Evolutionary conservation across 768 basidiomycete species (phyloP), one percentile per base, ranked within the genome.

Genomic region (Auriscalpium microsporum): DNA sequence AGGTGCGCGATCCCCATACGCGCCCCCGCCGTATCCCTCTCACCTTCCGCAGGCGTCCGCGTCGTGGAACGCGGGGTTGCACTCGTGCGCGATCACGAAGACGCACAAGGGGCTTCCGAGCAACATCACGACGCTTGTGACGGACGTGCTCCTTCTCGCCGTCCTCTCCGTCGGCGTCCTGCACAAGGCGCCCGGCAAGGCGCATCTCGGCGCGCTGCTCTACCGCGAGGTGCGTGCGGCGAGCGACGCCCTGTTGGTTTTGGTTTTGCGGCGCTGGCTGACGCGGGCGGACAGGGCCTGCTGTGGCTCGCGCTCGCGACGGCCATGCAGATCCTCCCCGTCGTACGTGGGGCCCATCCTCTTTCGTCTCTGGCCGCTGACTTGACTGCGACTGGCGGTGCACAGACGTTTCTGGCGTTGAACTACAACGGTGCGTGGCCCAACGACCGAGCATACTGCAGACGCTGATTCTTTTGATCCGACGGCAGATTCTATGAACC

Each of bases 341-440:
- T 49, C 21, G 59, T 54, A 40, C 50, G 59, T 16, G 28, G 23
- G 1, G 21, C 17, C n/a, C 13, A 44, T 16, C 17, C 13, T 16
- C 11, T 10, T 34, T 10, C 37, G 7, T 1, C 28, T 28, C 28
- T 28, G 2, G 5, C 28, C 28, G 28, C 10, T 19, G 14, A 2
- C 3, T 40, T 17, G 13, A 45, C 38, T 10, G 45, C 10, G 19
- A 52, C 35, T 38, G 10, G 14, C n/a, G 21, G 10, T 7, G 7
- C 28, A 11, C 45, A 60, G 59, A 50, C 54, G 23, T 60, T 60
- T 53, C 53, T 60, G 23, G 37, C 44, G 19, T 1, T 60, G 21
- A 42, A 60, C 16, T 14, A 59, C 6, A 60, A 60, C 34, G 46
- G 59, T 60, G 19, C 33, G 40, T 8, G 14, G 2, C 3, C 34